Evolutionary conservation across 192 early-diverging fungal genomes (phyloP).

Genomic region (Rhizophagus clarus): DNA sequence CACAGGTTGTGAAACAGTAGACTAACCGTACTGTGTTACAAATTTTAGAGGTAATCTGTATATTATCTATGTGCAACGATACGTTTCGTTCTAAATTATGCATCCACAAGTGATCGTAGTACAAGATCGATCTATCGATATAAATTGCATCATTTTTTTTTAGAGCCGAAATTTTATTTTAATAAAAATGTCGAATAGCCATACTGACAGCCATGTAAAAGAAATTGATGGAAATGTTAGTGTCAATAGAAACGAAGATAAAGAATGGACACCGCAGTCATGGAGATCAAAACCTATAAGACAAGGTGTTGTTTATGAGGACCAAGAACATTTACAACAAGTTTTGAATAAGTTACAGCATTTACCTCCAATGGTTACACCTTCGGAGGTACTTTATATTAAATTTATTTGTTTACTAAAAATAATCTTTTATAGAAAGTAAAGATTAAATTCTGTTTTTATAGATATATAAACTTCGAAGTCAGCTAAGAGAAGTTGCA

Average conservation of each 20-base stretch:
- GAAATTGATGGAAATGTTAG: neutral
- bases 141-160: too few species aligned
- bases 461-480: conserved; percentile 79
- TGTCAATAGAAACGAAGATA: conserved; percentile 13
- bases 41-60: too few species aligned
- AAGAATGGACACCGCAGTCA: conserved; percentile 66
- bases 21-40: too few species aligned
- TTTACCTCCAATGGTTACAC: conserved; percentile 90
- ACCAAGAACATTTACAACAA: conserved; percentile 64
- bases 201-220: neutral
- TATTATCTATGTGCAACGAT: too few species aligned
- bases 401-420: neutral
- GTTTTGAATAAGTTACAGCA: conserved; percentile 76
- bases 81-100: too few species aligned
- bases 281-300: conserved; percentile 77
- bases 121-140: too few species aligned
- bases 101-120: too few species aligned
- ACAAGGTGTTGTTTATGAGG: conserved; percentile 90
- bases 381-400: conserved; percentile 66
- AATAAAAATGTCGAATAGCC: neutral
- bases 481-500: conserved; percentile 87
- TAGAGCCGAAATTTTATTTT: too few species aligned
- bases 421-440: neutral
- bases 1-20: too few species aligned
- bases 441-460: neutral